Evolutionary conservation across 805 yeast genomes (phyloP).

Genomic region (Novakomyces olei): DNA sequence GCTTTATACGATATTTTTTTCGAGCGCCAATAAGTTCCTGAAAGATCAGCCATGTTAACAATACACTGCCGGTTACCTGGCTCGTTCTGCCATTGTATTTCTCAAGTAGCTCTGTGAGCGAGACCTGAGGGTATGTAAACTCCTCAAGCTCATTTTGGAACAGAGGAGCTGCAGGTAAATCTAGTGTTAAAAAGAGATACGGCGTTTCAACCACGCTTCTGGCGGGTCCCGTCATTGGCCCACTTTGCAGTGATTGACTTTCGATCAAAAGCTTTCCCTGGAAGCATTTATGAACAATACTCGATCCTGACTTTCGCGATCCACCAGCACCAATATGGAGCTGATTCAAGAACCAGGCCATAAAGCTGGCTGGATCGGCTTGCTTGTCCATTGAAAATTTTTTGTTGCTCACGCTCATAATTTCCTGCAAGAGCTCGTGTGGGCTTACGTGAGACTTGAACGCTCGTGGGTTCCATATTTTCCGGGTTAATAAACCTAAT

Average conservation of each 20-base stretch:
- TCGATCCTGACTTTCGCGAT: slow-evolving; percentile 11
- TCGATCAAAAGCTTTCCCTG: slow-evolving; percentile 31
- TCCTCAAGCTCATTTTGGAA: slow-evolving; percentile 28
- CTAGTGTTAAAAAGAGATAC: slow-evolving; percentile 37
- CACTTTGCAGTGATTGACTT: slow-evolving; percentile 13
- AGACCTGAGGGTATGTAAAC: slow-evolving; percentile 31
- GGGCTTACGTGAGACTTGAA: slow-evolving; percentile 45
- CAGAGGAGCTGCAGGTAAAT: slow-evolving; percentile 34
- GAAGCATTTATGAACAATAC: slow-evolving; percentile 19
- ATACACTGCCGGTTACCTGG: slow-evolving; percentile 11
- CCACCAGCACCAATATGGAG: slow-evolving; percentile 18
- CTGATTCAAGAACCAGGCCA: slow-evolving; percentile 37
- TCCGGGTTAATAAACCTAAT: slow-evolving; percentile 28
- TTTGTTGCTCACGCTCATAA: slow-evolving; percentile 24
- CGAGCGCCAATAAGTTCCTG: slow-evolving; percentile 19
- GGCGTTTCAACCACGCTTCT: slow-evolving; percentile 11
- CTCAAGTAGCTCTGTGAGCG: slow-evolving; percentile 12
- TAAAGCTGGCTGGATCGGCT: slow-evolving; percentile 33
- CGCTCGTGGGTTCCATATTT: slow-evolving; percentile 40
- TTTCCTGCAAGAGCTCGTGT: slow-evolving; percentile 34
- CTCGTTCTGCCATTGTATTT: slow-evolving; percentile 18
- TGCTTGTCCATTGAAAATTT: slow-evolving; percentile 20
- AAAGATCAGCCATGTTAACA: too few relatives aligned
- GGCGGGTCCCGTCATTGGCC: slow-evolving; percentile 13
- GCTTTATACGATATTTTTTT: slow-evolving; percentile 19